Evolutionary conservation across 257 asterid species (phyloP).

Genomic region (Penstemon newberryi): DNA sequence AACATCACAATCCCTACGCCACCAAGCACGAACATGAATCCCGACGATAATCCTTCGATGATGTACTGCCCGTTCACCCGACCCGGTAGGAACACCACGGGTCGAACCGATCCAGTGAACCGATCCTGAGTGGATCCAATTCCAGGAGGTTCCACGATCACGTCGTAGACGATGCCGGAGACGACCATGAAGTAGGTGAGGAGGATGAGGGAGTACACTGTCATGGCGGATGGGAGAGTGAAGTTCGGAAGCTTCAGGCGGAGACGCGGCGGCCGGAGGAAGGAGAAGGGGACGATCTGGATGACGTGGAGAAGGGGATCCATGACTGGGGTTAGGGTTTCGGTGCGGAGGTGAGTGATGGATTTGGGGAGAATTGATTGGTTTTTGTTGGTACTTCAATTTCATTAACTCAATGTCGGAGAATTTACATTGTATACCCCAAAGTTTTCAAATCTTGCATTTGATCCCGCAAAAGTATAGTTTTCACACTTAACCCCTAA

Average conservation of each 20-base stretch:
- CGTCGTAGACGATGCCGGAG: constrained; percentile 91
- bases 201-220: constrained; percentile 77
- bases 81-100: constrained; percentile 85
- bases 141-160: constrained; percentile 95
- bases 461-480: no score
- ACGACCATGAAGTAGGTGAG: constrained; percentile 96
- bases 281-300: constrained; percentile 41
- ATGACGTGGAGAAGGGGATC: constrained; percentile 51
- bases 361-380: background rate
- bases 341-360: constrained; percentile 23
- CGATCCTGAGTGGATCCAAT: constrained; percentile 93
- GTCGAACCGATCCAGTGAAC: constrained; percentile 69
- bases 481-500: no score
- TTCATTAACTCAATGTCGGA: no score
- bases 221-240: constrained; percentile 94
- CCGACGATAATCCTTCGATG: constrained; percentile 87
- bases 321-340: constrained; percentile 27
- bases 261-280: constrained; percentile 65
- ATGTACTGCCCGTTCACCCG: constrained; percentile 96
- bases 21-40: constrained; percentile 94
- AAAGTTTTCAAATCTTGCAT: no score
- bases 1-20: constrained; percentile 81
- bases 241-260: constrained; percentile 59
- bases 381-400: no score
- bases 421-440: no score